A percentile compares a stretch with the other conserved stretches of the same genome.
Evolutionary conservation across 2,329 filamentous ascomycete genomes (phyloP).

Genomic region (Fusarium miscanthi): DNA sequence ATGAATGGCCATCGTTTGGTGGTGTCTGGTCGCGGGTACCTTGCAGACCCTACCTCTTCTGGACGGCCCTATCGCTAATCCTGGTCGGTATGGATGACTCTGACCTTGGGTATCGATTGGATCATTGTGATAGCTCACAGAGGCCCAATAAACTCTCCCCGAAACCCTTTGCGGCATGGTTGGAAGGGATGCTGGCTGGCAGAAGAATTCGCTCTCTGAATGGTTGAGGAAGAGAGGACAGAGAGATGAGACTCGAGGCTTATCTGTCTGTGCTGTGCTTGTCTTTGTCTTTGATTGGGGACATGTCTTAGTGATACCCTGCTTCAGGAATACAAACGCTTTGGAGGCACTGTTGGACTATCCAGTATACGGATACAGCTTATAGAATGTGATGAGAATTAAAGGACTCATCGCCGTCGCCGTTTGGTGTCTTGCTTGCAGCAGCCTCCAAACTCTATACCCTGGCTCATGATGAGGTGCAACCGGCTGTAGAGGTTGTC

Average conservation of each 20-base stretch:
- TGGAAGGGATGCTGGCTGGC: neutral
- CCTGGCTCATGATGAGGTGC: neutral
- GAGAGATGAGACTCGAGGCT: neutral
- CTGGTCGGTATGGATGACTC: conserved; percentile 19
- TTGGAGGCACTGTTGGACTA: conserved; percentile 7
- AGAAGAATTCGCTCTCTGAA: conserved; percentile 1
- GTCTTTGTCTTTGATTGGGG: conserved; percentile 18
- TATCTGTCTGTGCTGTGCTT: neutral
- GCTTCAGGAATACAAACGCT: conserved; percentile 30
- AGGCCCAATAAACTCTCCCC: conserved; percentile 10
- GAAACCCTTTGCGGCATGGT: conserved; percentile 4
- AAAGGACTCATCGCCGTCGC: neutral
- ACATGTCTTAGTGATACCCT: conserved; percentile 17
- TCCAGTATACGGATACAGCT: conserved; percentile 9
- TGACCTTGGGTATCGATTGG: conserved; percentile 16
- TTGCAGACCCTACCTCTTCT: conserved; percentile 37
- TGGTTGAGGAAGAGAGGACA: neutral
- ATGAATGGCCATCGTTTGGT: conserved; percentile 4
- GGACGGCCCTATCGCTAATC: conserved; percentile 16
- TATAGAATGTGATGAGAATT: neutral
- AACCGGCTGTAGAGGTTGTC: conserved; percentile 8
- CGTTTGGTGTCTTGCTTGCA: neutral
- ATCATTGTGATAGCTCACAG: conserved; percentile 30
- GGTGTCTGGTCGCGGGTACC: conserved; percentile 41
- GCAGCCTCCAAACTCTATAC: conserved; percentile 11